Evolutionary conservation across 352 stramenopile genomes (phyloP), one percentile per base, ranked within the genome.

Genomic region (Peronospora tabacina): DNA sequence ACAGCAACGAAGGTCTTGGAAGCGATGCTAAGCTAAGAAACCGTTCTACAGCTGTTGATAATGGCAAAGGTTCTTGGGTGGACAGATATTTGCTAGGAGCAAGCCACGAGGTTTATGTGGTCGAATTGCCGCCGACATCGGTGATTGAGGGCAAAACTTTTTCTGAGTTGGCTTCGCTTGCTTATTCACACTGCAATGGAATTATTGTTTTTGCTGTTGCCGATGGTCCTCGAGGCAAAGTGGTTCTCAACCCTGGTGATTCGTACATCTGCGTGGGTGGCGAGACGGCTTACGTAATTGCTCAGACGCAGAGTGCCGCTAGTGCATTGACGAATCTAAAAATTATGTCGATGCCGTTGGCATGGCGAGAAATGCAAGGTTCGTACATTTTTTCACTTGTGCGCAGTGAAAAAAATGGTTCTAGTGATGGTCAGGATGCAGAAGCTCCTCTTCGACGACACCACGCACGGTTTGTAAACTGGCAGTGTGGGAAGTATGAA

Each of bases 31-130:
- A 68, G 39, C 62, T 45, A 24, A 46, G 37, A 1, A 58, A 55
- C 17, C 53, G 53, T 43, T 68, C 24, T 32, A 54, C 41, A 11
- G 55, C 52, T 22, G 42, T 75, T 16, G 52, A 71, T 39, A 63
- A 61, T 11, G 57, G 49, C 13, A 50, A 66, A 7, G 72, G 68
- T 15, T 72, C 64, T 12, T 93, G 82, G 82, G 63, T 89, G 24
- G 70, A 76, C 28, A 72, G 76, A 30, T 93, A 93, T 46, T 49
- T 89, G 38, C 69, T 78, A 28, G 80, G 82, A 20, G 69, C 82
- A 8, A 85, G 73, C 38, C 79, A 90, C 15, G 82, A 93, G 44
- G 61, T 93, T 28, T 93, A 93, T 58, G 84, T 79, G 16, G 75
- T 87, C 3, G 52, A 65, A 9, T 50, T 93, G 12, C 82, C 82